Evolutionary conservation across 768 basidiomycete genomes (phyloP), one percentile per base, ranked within the genome.

Genomic region (Leccinum disarticulatum): DNA sequence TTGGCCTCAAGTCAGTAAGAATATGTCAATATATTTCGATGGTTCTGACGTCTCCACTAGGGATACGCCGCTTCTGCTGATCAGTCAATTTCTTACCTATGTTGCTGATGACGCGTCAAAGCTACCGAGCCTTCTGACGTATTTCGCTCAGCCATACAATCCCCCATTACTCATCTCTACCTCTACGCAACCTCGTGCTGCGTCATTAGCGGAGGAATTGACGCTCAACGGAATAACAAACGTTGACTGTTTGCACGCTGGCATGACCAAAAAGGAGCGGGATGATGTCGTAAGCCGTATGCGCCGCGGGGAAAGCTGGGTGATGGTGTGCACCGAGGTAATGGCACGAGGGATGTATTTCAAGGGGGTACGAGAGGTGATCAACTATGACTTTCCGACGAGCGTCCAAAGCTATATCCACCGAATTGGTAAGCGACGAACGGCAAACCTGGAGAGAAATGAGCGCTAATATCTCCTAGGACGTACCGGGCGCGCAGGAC

Each of bases 261-360:
- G 92, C 1, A 83, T 95, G 80, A 90, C 84, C 3, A 88, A 86
- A 67, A 89, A 90, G 67, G 91, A 95, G 73, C 83, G 97, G 56
- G 93, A 95, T 66, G 87, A 95, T 67, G 86, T 90, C 17, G 81
- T 97, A 10, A 79, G 81, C 43, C 84, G 89, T 35, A 96, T 99
- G 88, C 87, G 92, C 28, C 81, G 80, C 66, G 97, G 95, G 0
- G 85, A 92, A 70, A 90, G 92, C 61, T 98, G 97, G 97, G 85
- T 95, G 35, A 85, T 98, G 83, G 83, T 99, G 50, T 92, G 89
- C 64, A 99, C 97, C 25, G 97, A 99, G 72, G 91, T 98, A 54
- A 91, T 98, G 92, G 94, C 93, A 25, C 84, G 97, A 65, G 97
- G 97, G 3, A 95, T 99, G 89, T 97, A 98, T 70, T 98, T 99